These are phyloP conservation scores for Solanum chilense DNA, from an alignment of 257 asterid species.

Conservation along the genomic window DNA sequence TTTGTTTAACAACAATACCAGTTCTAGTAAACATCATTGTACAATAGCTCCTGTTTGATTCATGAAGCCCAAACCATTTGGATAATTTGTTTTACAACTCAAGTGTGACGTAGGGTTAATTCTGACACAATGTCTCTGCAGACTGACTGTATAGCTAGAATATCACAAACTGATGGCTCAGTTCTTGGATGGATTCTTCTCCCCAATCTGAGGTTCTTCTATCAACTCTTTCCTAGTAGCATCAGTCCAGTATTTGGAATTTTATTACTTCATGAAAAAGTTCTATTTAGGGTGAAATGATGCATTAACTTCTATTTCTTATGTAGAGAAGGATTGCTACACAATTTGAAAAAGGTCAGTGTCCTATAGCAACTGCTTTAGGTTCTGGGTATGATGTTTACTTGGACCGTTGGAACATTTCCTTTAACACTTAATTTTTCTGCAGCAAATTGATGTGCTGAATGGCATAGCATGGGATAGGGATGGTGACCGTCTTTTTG, in stretches of 20 bases:
- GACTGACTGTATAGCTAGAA: conserved; percentile 95
- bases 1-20: not conserved
- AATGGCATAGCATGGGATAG: conserved; percentile 96
- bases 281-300: not conserved
- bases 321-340: conserved; percentile 44
- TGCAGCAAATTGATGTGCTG: conserved; percentile 63
- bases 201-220: conserved; percentile 54
- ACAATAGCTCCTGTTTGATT: not conserved
- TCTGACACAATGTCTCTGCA: conserved; percentile 9
- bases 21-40: not conserved
- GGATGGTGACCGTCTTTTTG: conserved; percentile 47
- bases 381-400: not conserved
- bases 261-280: not conserved
- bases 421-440: not conserved
- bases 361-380: not conserved
- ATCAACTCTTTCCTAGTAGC: not conserved
- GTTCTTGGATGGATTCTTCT: conserved; percentile 89
- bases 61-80: not conserved
- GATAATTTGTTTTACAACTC: not conserved
- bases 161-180: conserved; percentile 50
- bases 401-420: not conserved
- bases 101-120: not conserved
- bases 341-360: conserved; percentile 43
- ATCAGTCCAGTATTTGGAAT: not conserved
- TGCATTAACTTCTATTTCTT: not conserved